Base-by-base conservation (phyloP, 164 flowering plant genomes). In the Aristolochia californica region DNA sequence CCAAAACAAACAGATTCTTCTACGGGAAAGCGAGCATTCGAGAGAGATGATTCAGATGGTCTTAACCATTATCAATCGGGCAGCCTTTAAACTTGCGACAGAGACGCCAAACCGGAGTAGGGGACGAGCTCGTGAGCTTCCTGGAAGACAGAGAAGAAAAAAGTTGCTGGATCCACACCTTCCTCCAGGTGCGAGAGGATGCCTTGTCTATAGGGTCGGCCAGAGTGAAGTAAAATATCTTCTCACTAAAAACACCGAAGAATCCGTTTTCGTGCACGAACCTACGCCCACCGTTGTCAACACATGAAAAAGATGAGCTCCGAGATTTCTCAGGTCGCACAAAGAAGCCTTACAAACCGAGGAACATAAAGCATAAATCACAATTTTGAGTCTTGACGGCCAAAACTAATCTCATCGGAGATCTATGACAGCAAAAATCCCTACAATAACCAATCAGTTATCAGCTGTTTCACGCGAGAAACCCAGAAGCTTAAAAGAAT, bases 1-100 rank as follows among this genome's bases (percentile, higher is more conserved):
- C 40, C 40, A 14, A 61, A n/a, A 61, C 25, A 9, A 34, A 8
- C 52, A 34, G 43, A 28, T 21, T 17, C 18, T 11, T 13, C 17
- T 17, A 23, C 21, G 45, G 27, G 22, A 12, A 58, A 26, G 26
- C 21, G 47, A 43, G 48, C 28, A 53, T 15, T 13, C 62, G 26
- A 45, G 2, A 26, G 15, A 43, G 5, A 43, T 38, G 18, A 47
- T 23, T n/a, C 24, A 48, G 53, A 22, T 2, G 45, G 30, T 51
- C 63, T 85, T 78, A 84, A 87, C 89, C 97, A 59, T 85, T 84
- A 70, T 87, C 97, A 66, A 87, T 63, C 4, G 95, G 97, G 43
- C 16, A 56, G 25, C 61, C 61, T 57, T 49, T 57, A n/a, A 57
- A 48, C 56, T 23, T 34, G 48, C 61, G 48, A 50, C 25, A 60